Base-by-base conservation (phyloP, 2,329 filamentous ascomycete species). In the Dryadomyces quercus-mongolicae region DNA sequence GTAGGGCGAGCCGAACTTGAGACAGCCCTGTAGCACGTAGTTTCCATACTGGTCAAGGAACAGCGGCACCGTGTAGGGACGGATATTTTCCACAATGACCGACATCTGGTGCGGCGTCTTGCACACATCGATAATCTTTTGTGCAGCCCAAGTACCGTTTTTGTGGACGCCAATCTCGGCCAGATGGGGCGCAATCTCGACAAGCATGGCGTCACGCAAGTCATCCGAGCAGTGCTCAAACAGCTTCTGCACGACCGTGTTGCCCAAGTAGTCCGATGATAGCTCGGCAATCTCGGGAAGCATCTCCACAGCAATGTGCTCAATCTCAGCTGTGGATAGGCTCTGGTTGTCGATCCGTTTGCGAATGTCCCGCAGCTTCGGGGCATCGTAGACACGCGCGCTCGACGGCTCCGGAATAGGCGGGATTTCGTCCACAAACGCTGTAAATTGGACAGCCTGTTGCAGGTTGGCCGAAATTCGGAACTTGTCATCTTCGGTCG, bases 21-120 rank as follows among this genome's bases (percentile, higher is more conserved):
- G 77, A 67, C 92, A 97, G 62, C 93, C 93, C 70, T 98, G 93
- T 62, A 97, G 79, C 54, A 98, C 93, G 63, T 98, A 98, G 72
- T 98, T 98, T 66, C 93, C 93, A 63, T 95, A 98, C 66, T 98
- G 93, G 65, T 98, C 93, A 42, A 97, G 77, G 77, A 98, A 97
- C 20, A 97, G 77, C 2, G 90, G 88, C 49, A 96, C 81, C 0
- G 87, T 90, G 70, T 94, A 96, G 1, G 90, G 84, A 3, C 85
- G 85, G 34, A 97, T 75, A 60, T 88, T 80, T 59, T 95, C 83
- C 31, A 93, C 86, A 64, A 98, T 92, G 71, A 89, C 74, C 49
- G 75, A 72, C 84, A 93, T 92, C 70, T 97, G 91, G 44, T 75
- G 73, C 6, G 86, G 82, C 1, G 86, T 89, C 70, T 93, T 89